These are phyloP conservation scores for Rhizophora apiculata DNA, from an alignment of 345 rosid species.

Conservation along the genomic window DNA sequence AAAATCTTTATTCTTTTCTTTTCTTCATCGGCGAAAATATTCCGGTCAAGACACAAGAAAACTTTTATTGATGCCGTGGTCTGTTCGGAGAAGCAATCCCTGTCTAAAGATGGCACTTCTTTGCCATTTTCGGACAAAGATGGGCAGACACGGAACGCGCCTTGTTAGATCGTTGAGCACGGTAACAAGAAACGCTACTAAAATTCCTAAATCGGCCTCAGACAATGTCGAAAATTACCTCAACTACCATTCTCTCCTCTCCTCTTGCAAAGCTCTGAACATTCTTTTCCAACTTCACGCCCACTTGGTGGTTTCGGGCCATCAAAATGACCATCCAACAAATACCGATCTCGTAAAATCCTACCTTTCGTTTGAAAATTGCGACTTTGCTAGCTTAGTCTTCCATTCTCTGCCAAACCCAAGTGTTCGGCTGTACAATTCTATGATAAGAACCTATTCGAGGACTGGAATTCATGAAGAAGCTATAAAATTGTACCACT, in stretches of 20 bases:
- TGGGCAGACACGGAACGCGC: background rate
- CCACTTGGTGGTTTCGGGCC: constrained; percentile 41
- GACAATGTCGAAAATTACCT: background rate
- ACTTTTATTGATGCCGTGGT: too few relatives aligned
- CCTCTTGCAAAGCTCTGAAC: constrained; percentile 39
- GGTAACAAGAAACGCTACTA: background rate
- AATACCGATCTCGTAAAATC: constrained; percentile 40
- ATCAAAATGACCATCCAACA: constrained; percentile 23
- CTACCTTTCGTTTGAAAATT: constrained; percentile 39
- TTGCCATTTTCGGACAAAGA: background rate
- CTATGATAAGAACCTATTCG: constrained; percentile 47
- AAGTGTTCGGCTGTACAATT: constrained; percentile 43
- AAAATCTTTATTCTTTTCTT: too few relatives aligned
- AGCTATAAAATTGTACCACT: constrained; percentile 40
- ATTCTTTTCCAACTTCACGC: constrained; percentile 46
- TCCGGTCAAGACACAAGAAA: too few relatives aligned
- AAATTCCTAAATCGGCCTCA: background rate
- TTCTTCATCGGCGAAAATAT: too few relatives aligned
- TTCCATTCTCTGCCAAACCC: constrained; percentile 44
- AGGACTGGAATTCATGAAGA: constrained; percentile 34
- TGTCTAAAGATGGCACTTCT: background rate
- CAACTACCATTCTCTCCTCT: constrained; percentile 27
- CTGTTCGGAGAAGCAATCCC: too few relatives aligned
- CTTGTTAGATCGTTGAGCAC: background rate
- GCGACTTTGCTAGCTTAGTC: constrained; percentile 42